Percentiles rank a stretch among this genome's conserved stretches.
Evolutionary conservation across 371 early-diverging fungal genomes (phyloP).

Genomic region (Dinochytrium kinnereticum): DNA sequence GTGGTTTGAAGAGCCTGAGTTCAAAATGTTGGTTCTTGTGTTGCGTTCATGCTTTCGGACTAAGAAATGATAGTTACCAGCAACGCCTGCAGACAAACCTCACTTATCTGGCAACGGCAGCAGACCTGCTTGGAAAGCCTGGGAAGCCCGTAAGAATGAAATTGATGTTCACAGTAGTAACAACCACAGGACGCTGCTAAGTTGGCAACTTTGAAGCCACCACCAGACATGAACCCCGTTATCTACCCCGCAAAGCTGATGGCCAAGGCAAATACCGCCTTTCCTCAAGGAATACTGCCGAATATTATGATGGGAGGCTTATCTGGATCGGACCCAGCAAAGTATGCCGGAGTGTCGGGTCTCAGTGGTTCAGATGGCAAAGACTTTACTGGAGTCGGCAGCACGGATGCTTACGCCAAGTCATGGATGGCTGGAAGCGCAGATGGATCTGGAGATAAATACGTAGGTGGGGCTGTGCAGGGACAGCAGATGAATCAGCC

Average conservation of each 20-base stretch:
- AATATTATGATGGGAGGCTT: not conserved
- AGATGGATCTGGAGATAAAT: not conserved
- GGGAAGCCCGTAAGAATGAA: not conserved
- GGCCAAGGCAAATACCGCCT: not conserved
- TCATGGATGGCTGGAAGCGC: not conserved
- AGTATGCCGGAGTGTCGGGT: too few relatives aligned
- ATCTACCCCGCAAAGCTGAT: constrained; percentile 20
- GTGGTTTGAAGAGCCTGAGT: constrained; percentile 61
- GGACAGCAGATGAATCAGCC: not conserved
- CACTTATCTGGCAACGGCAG: constrained; percentile 62
- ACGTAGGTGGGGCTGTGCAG: not conserved
- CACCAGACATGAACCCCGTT: constrained; percentile 21
- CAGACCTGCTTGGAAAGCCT: constrained; percentile 49
- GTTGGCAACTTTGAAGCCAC: constrained; percentile 9
- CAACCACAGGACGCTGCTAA: not conserved
- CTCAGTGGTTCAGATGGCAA: too few relatives aligned
- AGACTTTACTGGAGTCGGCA: too few relatives aligned
- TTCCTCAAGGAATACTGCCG: not conserved
- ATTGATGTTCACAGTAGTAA: not conserved
- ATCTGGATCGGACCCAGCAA: too few relatives aligned
- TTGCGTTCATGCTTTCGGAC: too few relatives aligned
- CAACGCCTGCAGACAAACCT: constrained; percentile 62
- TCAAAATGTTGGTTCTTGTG: constrained; percentile 44
- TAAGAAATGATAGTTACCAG: constrained; percentile 51
- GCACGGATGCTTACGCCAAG: not conserved